Evolutionary conservation across 129 eudicot genomes (phyloP).

Genomic region (Flaveria sonorensis): DNA sequence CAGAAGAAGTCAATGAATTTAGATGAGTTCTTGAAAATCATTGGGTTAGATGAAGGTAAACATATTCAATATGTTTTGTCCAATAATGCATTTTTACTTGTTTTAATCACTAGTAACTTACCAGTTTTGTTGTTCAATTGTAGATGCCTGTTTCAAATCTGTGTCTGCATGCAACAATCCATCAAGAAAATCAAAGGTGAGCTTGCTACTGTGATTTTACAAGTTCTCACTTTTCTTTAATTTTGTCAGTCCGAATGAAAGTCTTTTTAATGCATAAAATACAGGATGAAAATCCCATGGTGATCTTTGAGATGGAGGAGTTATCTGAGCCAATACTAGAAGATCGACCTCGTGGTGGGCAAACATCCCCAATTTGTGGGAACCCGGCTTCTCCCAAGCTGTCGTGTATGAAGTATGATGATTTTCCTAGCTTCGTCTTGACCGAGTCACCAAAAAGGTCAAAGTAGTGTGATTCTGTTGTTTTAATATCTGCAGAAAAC

Average conservation of each 20-base stretch:
- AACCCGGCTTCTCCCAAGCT: slow-evolving; percentile 50
- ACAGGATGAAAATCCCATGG: slow-evolving; percentile 28
- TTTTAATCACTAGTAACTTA: neutral
- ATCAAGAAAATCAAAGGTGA: slow-evolving; percentile 11
- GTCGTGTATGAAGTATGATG: slow-evolving; percentile 34
- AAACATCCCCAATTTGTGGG: slow-evolving; percentile 31
- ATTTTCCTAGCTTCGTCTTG: slow-evolving; percentile 41
- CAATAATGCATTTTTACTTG: neutral
- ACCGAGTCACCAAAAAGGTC: slow-evolving; percentile 41
- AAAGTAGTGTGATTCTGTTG: slow-evolving; percentile 25
- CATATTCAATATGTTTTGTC: neutral
- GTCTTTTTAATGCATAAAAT: neutral
- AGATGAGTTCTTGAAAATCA: slow-evolving; percentile 48
- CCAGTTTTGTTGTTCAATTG: slow-evolving; percentile 12
- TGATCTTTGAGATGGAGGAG: slow-evolving; percentile 46
- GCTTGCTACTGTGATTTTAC: slow-evolving; percentile 10
- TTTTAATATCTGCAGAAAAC: slow-evolving; percentile 13
- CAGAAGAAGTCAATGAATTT: slow-evolving; percentile 37
- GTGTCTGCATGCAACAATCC: neutral
- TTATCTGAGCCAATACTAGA: slow-evolving; percentile 31
- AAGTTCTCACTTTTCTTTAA: neutral
- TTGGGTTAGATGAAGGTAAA: slow-evolving; percentile 55
- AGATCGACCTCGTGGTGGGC: slow-evolving; percentile 26
- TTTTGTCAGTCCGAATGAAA: neutral
- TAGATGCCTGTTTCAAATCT: slow-evolving; percentile 23